Evolutionary conservation across 164 flowering plant genomes (phyloP), one percentile per base, ranked within the genome.

Genomic region (Annona squamosa): DNA sequence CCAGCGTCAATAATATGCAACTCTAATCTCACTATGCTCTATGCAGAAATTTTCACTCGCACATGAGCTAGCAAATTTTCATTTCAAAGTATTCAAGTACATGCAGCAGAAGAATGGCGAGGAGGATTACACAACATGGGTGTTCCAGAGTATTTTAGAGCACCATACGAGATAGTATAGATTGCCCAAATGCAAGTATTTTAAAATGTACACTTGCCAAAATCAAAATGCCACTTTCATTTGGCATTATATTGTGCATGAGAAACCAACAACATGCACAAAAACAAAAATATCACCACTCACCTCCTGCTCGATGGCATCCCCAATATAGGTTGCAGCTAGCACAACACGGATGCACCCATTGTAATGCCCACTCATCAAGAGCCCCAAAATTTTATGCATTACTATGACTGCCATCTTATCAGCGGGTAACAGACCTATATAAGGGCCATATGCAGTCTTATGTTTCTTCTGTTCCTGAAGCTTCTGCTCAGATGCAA

Each of bases 341-440:
- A 88, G 90, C 74, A 91, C 92, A 70, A 95, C 84, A 62, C 84
- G 78, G 56, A 90, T 91, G 46, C 82, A 85, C 67, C 92, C 86
- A 18, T 82, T 87, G 1, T 85, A 90, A 62, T 81, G 78, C 19
- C 81, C 90, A 65, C 74, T 77, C 97, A 90, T 89, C 75, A 95
- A 72, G 83, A 91, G 67, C 4, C 82, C 89, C 98, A 95, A 90
- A 86, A 92, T 85, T 79, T 89, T 95, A 77, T 95, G 97, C 99
- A 95, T 91, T 41, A 88, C 93, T 71, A 95, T 92, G n/a, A 95
- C 86, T 2, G 99, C 97, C 88, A 92, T 88, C 77, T 91, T 92
- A 72, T 91, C 99, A 0, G 98, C 88, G 0, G 98, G 89, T 86
- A 95, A 81, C 71, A 85, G 77, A 13, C 84, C 88, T 69, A 95